Evolutionary conservation across 352 stramenopile species (phyloP), one percentile per base, ranked within the genome.

Genomic region (Pythium rhizo-oryzae): DNA sequence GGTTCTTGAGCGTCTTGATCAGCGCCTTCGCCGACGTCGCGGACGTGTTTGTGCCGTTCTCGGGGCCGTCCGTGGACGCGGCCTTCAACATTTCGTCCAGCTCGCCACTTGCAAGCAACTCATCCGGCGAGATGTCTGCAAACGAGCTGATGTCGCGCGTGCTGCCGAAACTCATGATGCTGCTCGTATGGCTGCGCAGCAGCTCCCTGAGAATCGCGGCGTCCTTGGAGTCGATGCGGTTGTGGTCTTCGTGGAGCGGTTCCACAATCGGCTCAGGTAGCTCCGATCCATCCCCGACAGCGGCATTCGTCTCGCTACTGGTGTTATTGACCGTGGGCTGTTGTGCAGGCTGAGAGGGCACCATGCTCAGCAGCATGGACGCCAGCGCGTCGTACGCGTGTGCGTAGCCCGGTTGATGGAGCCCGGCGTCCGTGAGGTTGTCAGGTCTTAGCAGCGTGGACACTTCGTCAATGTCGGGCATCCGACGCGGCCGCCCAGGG

Each of bases 51-150:
- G 50, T 15, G 52, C 30, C 12, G 59, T 65, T 43, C 11, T 12
- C 23, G 67, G 47, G 7, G 49, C 53, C 59, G 30, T 72, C 63
- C 16, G 87, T 88, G 46, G 78, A 81, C 23, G 91, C 75, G 4
- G 84, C 78, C 21, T 78, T 77, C 44, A 93, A 80, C 76, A 93
- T 91, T 58, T 93, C 85, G 51, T 93, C 85, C 49, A 93, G 70
- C 70, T 93, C 85, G 7, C 85, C 85, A 72, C 85, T 93, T 5
- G 77, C 84, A 19, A 93, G 74, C 41, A 93, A 64, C 25, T 92
- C 85, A 30, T 93, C 85, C 0, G 85, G 85, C 35, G 84, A 91
- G 75, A 93, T 85, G 51, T 93, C 85, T 7, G 79, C 76, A 49
- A 92, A 81, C 43, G 85, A 92, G 37, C 70, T 79, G 46, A 89